Conservation (phyloP, 2,329 filamentous ascomycete genomes). For the Arthrobotrys conoides region DNA sequence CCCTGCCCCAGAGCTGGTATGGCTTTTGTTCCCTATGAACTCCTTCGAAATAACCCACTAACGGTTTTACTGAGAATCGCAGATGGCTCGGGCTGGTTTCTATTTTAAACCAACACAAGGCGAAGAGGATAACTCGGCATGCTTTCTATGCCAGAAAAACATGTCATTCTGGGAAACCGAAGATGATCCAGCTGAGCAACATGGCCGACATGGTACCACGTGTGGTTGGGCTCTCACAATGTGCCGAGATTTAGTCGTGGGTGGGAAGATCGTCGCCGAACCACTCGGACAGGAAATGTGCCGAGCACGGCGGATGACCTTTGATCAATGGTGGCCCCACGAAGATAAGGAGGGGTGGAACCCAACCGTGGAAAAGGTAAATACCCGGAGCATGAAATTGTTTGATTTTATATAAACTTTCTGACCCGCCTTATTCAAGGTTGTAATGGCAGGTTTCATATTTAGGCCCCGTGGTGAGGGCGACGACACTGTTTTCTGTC, state of each 20-base stretch:
- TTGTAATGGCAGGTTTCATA: constrained; percentile 61
- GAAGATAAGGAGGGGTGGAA: constrained; percentile 89
- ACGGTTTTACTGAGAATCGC: background rate
- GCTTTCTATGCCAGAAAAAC: constrained; percentile 86
- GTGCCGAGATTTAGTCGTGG: constrained; percentile 74
- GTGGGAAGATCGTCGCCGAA: constrained; percentile 75
- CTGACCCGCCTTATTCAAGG: constrained; percentile 41
- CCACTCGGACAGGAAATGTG: constrained; percentile 80
- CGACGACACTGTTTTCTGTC: constrained; percentile 85
- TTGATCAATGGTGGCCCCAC: constrained; percentile 84
- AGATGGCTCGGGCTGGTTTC: constrained; percentile 93
- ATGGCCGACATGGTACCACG: constrained; percentile 82
- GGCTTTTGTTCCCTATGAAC: background rate
- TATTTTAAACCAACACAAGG: constrained; percentile 83
- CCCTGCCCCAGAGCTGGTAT: constrained; percentile 50
- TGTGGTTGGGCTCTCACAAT: constrained; percentile 89
- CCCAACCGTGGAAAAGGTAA: constrained; percentile 87
- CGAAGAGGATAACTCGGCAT: constrained; percentile 88
- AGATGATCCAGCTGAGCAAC: constrained; percentile 86
- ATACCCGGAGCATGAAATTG: constrained; percentile 48
- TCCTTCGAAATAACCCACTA: background rate
- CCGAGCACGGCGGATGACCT: constrained; percentile 85
- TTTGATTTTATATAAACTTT: constrained; percentile 9
- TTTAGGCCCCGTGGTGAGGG: constrained; percentile 51
- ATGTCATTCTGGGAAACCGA: constrained; percentile 92